These are phyloP conservation scores for Neurospora sublineolata DNA, from an alignment of 495 filamentous ascomycete species.

Conservation along the genomic window DNA sequence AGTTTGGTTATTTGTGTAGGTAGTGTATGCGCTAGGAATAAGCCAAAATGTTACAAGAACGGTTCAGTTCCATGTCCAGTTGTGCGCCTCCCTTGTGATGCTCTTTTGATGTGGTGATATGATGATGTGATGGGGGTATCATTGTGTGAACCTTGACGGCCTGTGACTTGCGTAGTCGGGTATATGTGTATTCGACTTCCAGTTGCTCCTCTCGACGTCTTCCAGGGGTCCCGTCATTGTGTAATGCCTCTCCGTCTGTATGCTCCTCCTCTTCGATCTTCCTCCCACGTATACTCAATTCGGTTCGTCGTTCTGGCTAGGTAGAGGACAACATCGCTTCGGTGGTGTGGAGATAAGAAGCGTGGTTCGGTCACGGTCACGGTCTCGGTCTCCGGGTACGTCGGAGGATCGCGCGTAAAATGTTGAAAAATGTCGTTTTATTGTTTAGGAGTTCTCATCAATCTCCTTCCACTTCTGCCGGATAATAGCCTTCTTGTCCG, in stretches of 20 bases:
- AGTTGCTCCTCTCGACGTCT: no score
- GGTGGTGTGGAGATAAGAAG: no score
- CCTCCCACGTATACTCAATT: no score
- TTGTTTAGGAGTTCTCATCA: constrained; percentile 53
- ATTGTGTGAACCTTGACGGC: background rate
- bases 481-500: constrained; percentile 54
- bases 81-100: background rate
- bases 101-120: background rate
- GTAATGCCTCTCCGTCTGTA: no score
- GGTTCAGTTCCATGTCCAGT: background rate
- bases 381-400: no score
- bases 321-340: no score
- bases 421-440: background rate
- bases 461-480: constrained; percentile 72
- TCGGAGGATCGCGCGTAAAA: background rate
- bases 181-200: no score
- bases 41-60: background rate
- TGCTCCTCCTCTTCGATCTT: no score
- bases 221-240: no score
- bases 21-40: background rate
- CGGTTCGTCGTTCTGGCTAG: no score
- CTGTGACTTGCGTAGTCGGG: background rate
- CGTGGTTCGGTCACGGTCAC: no score
- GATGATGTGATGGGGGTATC: background rate
- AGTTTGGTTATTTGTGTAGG: background rate